phyloP scores from a whole-genome alignment of 805 yeast genomes.

The Ogataea trehaloabstinens region DNA sequence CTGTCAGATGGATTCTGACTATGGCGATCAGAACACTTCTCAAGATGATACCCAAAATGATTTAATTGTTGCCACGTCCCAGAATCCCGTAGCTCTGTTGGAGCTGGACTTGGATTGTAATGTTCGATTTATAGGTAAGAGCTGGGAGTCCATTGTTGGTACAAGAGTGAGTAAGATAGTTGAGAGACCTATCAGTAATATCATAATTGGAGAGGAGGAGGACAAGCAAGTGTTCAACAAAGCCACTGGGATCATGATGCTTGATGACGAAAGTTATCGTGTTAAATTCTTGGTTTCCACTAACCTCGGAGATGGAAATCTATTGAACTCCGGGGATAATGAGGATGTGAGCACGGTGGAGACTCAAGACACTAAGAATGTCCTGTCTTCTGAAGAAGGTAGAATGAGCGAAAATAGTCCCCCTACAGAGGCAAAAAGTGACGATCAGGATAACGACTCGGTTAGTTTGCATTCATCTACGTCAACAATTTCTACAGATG shows the following conservation, averaged over 20 bases:
- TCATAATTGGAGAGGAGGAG: conserved; percentile 62
- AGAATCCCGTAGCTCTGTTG: conserved; percentile 72
- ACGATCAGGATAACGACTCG: conserved; percentile 23
- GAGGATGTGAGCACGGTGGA: conserved; percentile 14
- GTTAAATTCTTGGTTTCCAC: conserved; percentile 62
- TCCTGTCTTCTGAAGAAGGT: not conserved
- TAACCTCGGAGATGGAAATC: conserved; percentile 13
- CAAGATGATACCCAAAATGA: conserved; percentile 33
- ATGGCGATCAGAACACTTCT: conserved; percentile 12
- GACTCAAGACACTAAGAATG: conserved; percentile 2
- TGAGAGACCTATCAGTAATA: conserved; percentile 53
- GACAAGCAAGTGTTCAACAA: conserved; percentile 68
- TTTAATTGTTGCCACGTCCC: conserved; percentile 59
- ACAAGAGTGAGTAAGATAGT: conserved; percentile 55
- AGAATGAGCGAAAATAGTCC: not conserved
- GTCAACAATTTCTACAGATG: conserved; percentile 50
- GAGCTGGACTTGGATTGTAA: conserved; percentile 81
- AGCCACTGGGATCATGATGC: conserved; percentile 68
- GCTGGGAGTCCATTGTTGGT: conserved; percentile 81
- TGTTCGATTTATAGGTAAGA: conserved; percentile 68
- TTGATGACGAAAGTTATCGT: conserved; percentile 73
- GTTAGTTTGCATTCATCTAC: conserved; percentile 26
- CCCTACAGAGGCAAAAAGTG: not conserved
- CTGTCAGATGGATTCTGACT: conserved; percentile 12
- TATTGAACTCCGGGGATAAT: conserved; percentile 9